phyloP scores from a whole-genome alignment of 139 green algal genomes.

The Coelastrella sp. region DNA sequence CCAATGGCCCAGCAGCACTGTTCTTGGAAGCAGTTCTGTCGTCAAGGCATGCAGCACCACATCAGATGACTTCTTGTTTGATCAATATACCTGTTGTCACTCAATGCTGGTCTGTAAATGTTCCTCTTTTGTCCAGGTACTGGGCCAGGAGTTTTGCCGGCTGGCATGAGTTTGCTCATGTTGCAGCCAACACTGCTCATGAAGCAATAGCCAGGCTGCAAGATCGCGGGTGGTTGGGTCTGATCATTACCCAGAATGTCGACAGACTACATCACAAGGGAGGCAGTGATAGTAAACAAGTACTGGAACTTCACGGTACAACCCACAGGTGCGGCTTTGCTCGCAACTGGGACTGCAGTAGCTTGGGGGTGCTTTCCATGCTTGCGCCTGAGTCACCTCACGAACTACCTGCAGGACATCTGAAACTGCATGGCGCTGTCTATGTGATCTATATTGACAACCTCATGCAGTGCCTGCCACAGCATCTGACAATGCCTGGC shows the following conservation, averaged over 20 bases:
- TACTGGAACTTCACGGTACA: conserved; percentile 96
- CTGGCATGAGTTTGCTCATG: conserved; percentile 81
- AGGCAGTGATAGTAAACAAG: conserved; percentile 48
- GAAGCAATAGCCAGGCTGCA: conserved; percentile 75
- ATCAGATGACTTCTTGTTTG: too few relatives aligned
- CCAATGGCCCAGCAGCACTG: too few relatives aligned
- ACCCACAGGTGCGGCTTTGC: conserved; percentile 78
- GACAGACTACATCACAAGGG: conserved; percentile 91
- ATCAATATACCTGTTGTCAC: too few relatives aligned
- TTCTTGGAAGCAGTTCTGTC: neutral
- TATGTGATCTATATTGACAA: too few relatives aligned
- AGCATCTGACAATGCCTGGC: too few relatives aligned
- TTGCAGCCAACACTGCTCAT: conserved; percentile 82
- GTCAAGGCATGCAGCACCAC: neutral
- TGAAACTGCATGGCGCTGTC: too few relatives aligned
- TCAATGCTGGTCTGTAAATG: too few relatives aligned
- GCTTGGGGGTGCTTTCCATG: too few relatives aligned
- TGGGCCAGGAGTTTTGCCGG: conserved; percentile 91
- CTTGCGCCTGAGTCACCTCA: too few relatives aligned
- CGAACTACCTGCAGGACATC: too few relatives aligned
- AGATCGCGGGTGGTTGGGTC: conserved; percentile 62
- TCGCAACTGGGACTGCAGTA: neutral
- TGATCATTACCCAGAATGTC: conserved; percentile 97
- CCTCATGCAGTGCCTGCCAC: too few relatives aligned
- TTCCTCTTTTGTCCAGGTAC: conserved; percentile 72